Evolutionary conservation across 2,329 filamentous ascomycete genomes (phyloP).

Genomic region (Aureobasidium sp.): DNA sequence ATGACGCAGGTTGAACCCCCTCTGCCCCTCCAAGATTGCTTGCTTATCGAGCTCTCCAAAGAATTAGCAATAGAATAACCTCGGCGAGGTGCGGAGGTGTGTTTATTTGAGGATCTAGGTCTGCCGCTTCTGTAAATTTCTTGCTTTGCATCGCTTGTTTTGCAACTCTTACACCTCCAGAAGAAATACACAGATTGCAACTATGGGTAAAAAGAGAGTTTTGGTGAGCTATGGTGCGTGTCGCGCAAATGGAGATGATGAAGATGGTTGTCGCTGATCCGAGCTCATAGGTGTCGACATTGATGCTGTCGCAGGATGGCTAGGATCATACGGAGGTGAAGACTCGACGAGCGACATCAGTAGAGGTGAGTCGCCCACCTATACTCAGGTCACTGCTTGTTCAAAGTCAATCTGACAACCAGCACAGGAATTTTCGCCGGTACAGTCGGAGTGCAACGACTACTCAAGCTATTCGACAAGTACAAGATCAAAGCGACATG

Average conservation of each 20-base stretch:
- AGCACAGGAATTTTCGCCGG: constrained; percentile 53
- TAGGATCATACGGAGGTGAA: constrained; percentile 66
- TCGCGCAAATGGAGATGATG: not conserved
- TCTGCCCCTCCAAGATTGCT: not conserved
- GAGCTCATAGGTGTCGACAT: constrained; percentile 44
- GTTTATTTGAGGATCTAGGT: not conserved
- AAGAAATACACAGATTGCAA: not conserved
- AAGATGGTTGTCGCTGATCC: not conserved
- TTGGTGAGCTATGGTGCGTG: constrained; percentile 21
- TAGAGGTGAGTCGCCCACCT: constrained; percentile 35
- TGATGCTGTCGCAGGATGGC: constrained; percentile 66
- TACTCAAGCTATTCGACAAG: constrained; percentile 63
- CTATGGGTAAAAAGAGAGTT: constrained; percentile 22
- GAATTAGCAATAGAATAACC: not conserved
- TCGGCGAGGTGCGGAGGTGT: not conserved
- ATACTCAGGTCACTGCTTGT: not conserved
- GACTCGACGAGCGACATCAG: constrained; percentile 65
- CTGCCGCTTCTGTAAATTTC: not conserved
- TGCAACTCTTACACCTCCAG: not conserved
- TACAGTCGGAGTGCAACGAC: constrained; percentile 55
- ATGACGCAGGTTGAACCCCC: not conserved
- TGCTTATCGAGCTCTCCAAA: not conserved
- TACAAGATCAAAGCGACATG: constrained; percentile 62
- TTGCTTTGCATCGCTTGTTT: not conserved
- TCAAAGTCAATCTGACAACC: not conserved